Evolutionary conservation across 2,329 filamentous ascomycete genomes (phyloP).

Genomic region (Trichoderma cornu-damae): DNA sequence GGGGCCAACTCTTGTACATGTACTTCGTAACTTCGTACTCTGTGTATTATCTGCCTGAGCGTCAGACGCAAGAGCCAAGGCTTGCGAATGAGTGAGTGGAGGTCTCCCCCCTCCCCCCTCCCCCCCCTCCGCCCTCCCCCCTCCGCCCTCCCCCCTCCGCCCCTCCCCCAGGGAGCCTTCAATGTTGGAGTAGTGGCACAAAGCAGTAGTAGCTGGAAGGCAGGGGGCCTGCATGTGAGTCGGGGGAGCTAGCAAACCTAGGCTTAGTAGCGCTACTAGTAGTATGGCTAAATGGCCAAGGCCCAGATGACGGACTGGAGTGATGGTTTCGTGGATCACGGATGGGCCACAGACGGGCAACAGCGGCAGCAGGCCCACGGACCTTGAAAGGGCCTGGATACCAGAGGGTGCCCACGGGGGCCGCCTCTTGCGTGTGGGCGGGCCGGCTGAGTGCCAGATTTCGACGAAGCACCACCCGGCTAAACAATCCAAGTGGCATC

Average conservation of each 20-base stretch:
- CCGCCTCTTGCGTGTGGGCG: conserved; percentile 11
- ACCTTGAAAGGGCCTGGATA: neutral
- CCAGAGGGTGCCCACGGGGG: conserved; percentile 6
- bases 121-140: neutral
- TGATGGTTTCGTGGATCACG: conserved; percentile 4
- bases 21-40: no score
- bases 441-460: conserved; percentile 18
- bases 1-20: conserved; percentile 1
- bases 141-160: neutral
- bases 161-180: conserved; percentile 1
- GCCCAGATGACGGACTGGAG: conserved; percentile 7
- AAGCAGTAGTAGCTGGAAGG: neutral
- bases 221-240: conserved; percentile 15
- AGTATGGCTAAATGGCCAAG: conserved; percentile 6
- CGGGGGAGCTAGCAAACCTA: conserved; percentile 12
- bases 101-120: neutral
- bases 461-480: conserved; percentile 12
- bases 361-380: neutral
- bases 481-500: conserved; percentile 19
- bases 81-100: neutral
- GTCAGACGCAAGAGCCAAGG: conserved; percentile 8
- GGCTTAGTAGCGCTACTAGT: neutral
- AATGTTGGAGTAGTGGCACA: conserved; percentile 1
- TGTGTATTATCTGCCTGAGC: no score
- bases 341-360: neutral